Evolutionary conservation across 2,329 filamentous ascomycete genomes (phyloP), one percentile per base, ranked within the genome.

Genomic region (Ceratocystis destructans): DNA sequence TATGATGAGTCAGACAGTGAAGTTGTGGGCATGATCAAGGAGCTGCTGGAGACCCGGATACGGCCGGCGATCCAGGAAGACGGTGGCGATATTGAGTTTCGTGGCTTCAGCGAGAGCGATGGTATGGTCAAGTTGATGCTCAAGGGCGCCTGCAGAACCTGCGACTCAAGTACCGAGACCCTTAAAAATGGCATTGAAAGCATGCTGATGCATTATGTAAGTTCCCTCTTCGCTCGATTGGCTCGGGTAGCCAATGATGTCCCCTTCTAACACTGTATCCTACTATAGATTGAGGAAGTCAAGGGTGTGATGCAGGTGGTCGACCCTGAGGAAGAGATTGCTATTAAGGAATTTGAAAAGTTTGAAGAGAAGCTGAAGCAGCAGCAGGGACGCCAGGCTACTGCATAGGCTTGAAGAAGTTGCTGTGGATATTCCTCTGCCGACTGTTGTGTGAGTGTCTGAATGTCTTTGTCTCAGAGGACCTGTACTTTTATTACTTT

Each of bases 1-100:
- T 96, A 93, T 75, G 86, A 93, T 71, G 91, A 96, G 73, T 87
- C 95, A 69, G 94, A 99, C 74, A 87, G 87, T 70, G 94, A 99
- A 77, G 90, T 96, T 10, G 88, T 99, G 7, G 88, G 90, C 68
- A 97, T 97, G 94, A 97, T 99, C 77, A 96, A 97, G 79, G 94
- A 99, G 77, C 79, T 99, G 41, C 80, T 99, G 45, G 94, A 99
- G 77, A 99, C 94, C 31, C 83, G 94, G 69, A 96, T 99, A 73
- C 83, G 94, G 55, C 94, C 94, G 0, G 89, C 93, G 0, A 99
- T 99, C 69, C 94, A 97, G 75, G 94, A 97, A 75, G 94, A 99
- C 71, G 94, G 94, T 61, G 94, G 94, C 59, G 94, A 99, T 74
- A 97, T 99, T 72, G 94, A 99, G 75, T 95, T 93, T 75, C 82